Evolutionary conservation across 768 basidiomycete species (phyloP).

Genomic region (Gyrodon lividus): DNA sequence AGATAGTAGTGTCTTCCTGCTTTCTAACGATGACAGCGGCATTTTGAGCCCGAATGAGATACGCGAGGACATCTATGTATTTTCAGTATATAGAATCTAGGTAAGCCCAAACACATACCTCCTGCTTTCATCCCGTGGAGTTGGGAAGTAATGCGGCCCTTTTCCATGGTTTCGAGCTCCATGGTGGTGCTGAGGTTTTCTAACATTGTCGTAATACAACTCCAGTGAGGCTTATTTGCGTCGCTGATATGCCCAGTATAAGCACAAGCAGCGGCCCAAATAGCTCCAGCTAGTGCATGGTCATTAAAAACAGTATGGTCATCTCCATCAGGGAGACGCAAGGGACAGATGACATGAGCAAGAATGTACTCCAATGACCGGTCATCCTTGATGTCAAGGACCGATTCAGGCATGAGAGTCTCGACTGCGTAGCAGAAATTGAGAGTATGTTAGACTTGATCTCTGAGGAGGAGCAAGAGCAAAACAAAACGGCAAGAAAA

Average conservation of each 20-base stretch:
- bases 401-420: constrained; percentile 48
- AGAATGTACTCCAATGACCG: constrained; percentile 4
- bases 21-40: constrained; percentile 40
- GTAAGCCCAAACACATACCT: background rate
- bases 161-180: background rate
- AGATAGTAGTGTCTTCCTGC: constrained; percentile 19
- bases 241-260: background rate
- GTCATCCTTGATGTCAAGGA: constrained; percentile 9
- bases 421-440: no score
- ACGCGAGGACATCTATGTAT: constrained; percentile 33
- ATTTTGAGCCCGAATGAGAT: constrained; percentile 42
- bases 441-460: background rate
- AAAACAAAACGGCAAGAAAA: background rate
- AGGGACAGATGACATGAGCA: constrained; percentile 13
- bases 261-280: background rate
- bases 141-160: background rate
- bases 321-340: background rate
- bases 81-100: background rate
- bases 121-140: background rate
- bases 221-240: background rate
- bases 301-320: constrained; percentile 4
- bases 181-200: constrained; percentile 2
- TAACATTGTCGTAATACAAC: constrained; percentile 2
- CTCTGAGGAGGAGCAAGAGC: background rate
- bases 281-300: background rate